A percentile compares a stretch with the other conserved stretches of the same genome.
Conservation (phyloP, 192 early-diverging fungal genomes). For the Mortierella hygrophila region DNA sequence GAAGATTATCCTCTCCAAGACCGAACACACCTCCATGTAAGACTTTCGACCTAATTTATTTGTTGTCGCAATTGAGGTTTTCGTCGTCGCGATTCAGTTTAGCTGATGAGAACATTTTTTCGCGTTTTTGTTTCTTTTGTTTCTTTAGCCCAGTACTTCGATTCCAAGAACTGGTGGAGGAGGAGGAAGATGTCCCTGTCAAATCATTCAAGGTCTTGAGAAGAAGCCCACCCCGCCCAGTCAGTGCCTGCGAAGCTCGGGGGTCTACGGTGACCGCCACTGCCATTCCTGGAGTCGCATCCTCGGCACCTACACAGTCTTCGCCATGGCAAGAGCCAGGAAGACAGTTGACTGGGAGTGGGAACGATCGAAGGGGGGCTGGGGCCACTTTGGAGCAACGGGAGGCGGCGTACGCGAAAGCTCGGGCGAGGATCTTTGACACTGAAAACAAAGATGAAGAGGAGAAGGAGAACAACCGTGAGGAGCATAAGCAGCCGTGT, state of each 20-base stretch:
- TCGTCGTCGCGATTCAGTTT: neutral
- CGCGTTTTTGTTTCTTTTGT: neutral
- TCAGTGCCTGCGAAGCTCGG: constrained; percentile 23
- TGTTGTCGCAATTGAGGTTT: neutral
- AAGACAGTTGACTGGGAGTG: constrained; percentile 19
- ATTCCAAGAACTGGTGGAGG: constrained; percentile 60
- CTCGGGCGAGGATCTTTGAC: constrained; percentile 77
- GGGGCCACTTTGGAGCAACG: constrained; percentile 71
- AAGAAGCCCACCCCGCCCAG: constrained; percentile 30
- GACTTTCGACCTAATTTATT: constrained; percentile 8
- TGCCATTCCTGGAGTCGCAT: neutral
- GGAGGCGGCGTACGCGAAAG: constrained; percentile 74
- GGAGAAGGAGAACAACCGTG: neutral
- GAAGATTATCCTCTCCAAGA: constrained; percentile 68
- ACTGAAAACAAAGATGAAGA: neutral
- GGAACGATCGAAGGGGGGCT: constrained; percentile 36
- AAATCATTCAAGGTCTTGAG: constrained; percentile 63
- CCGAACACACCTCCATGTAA: constrained; percentile 67
- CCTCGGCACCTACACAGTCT: neutral
- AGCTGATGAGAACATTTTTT: neutral
- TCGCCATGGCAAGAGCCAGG: constrained; percentile 15
- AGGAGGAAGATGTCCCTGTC: constrained; percentile 42
- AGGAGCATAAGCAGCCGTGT: neutral
- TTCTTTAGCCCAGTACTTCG: constrained; percentile 49
- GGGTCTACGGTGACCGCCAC: neutral